Evolutionary conservation across 2,329 filamentous ascomycete genomes (phyloP), one percentile per base, ranked within the genome.

Genomic region (Xylogone sp.): DNA sequence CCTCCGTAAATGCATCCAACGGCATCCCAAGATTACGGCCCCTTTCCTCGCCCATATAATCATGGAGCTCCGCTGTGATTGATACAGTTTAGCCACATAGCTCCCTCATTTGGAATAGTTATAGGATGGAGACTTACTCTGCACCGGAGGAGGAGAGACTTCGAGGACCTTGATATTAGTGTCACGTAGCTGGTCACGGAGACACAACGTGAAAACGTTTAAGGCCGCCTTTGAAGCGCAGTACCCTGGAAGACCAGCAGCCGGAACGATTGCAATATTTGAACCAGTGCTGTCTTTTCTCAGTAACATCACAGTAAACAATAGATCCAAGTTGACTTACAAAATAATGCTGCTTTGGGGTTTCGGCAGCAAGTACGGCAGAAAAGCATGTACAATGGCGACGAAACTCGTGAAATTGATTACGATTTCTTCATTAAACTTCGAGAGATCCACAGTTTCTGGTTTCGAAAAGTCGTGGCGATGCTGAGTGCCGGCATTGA

Each of bases 401-500:
- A 76, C 68, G 21, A 68, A 59, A 27, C 69, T 68, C 1, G 64
- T 64, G 58, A 73, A 77, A 52, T 77, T 76, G 45, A 66, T 64
- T 2, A 60, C 65, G 6, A 75, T 57, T 50, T 77, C 71, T 1
- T 57, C 49, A 46, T 71, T 58, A 49, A 76, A 68, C 0, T 56
- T 42, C 1, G 54, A 44, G 2, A 76, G 60, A 43, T 73, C 62
- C 48, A 78, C 69, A 3, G 63, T 69, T 5, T 66, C 66, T 2
- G 78, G 75, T 18, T 69, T 62, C 5, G 71, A 65, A 59, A 82
- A 75, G 63, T 79, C 67, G 42, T 78, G 64, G 1, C 60, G 61
- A 22, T 69, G 68, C 61, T 85, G 80, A 27, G 79, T 70, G 8
- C 80, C 81, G 0, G 81, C 75, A 61, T 83, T 84, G 47, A 84